Percentiles rank a stretch among this genome's conserved stretches.
Evolutionary conservation across 805 yeast species (phyloP).

Genomic region (Priceomyces fermenticarens): DNA sequence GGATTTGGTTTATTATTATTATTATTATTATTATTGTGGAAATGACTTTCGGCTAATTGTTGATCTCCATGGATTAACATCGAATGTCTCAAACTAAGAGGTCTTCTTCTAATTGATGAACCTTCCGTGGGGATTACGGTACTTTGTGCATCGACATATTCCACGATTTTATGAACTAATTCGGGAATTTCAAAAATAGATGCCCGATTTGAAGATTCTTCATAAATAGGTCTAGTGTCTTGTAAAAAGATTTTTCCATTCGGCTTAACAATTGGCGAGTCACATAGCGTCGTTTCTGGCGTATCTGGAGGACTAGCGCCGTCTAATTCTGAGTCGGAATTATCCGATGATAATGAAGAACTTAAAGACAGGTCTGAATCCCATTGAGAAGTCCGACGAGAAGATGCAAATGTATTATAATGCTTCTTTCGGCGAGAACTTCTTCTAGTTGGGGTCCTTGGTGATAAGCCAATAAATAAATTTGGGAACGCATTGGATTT

Average conservation of each 20-base stretch:
- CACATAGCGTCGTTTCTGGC: conserved; percentile 15
- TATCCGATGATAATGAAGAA: conserved; percentile 13
- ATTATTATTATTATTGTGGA: conserved; percentile 14
- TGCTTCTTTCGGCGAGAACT: neutral
- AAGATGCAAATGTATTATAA: conserved; percentile 1
- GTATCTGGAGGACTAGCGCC: conserved; percentile 29
- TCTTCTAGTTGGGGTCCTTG: conserved; percentile 8
- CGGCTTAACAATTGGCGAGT: conserved; percentile 4
- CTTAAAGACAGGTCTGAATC: conserved; percentile 10
- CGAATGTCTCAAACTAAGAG: conserved; percentile 68
- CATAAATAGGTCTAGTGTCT: neutral
- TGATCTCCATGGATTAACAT: conserved; percentile 59
- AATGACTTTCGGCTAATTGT: conserved; percentile 35
- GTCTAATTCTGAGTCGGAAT: conserved; percentile 34
- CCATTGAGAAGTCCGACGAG: conserved; percentile 3
- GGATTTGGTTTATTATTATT: conserved; percentile 4
- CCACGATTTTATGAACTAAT: conserved; percentile 58
- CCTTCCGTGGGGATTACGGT: conserved; percentile 59
- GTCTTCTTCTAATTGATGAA: conserved; percentile 61
- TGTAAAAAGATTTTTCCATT: neutral
- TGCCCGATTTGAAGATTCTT: conserved; percentile 8
- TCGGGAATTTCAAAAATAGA: conserved; percentile 75
- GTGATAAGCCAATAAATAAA: neutral
- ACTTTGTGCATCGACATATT: conserved; percentile 53
- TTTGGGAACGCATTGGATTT: conserved; percentile 6